phyloP scores from a whole-genome alignment of 2,329 filamentous ascomycete genomes.

The Microdochium bolleyi region DNA sequence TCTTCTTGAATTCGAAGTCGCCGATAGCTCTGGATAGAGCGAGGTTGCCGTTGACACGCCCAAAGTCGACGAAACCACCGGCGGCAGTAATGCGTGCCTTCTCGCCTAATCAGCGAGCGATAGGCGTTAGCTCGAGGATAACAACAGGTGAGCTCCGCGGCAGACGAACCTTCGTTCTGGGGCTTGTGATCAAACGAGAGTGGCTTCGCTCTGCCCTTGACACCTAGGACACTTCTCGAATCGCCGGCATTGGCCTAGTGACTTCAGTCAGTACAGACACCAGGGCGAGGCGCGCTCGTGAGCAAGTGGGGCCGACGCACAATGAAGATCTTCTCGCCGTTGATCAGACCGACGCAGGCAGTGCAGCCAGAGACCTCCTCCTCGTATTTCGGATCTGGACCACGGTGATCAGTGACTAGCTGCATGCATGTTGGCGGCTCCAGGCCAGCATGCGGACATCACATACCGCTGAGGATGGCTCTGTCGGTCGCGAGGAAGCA shows the following conservation, averaged over 20 bases:
- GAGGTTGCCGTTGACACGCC: constrained; percentile 95
- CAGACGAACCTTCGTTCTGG: constrained; percentile 77
- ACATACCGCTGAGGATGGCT: constrained; percentile 85
- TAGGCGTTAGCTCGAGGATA: constrained; percentile 4
- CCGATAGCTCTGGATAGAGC: constrained; percentile 95
- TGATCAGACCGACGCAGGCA: constrained; percentile 83
- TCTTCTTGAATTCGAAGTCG: constrained; percentile 99
- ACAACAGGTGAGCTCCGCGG: not conserved
- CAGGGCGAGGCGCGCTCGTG: constrained; percentile 1
- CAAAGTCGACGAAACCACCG: constrained; percentile 96
- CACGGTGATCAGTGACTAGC: constrained; percentile 2
- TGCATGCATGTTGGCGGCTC: not conserved
- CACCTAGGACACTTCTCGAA: constrained; percentile 87
- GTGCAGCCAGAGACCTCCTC: constrained; percentile 98
- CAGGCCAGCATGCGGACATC: constrained; percentile 1
- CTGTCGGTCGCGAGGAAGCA: constrained; percentile 94
- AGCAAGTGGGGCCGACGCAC: constrained; percentile 50
- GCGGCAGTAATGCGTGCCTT: constrained; percentile 94
- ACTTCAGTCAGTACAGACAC: not conserved
- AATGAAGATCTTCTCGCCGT: constrained; percentile 86
- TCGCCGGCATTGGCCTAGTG: constrained; percentile 89
- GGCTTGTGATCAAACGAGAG: constrained; percentile 99
- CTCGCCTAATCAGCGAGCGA: constrained; percentile 52
- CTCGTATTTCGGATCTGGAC: constrained; percentile 91
- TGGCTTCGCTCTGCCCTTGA: constrained; percentile 95